Conservation (phyloP, 805 yeast species). For the Saccharomycopsis babjevae region DNA sequence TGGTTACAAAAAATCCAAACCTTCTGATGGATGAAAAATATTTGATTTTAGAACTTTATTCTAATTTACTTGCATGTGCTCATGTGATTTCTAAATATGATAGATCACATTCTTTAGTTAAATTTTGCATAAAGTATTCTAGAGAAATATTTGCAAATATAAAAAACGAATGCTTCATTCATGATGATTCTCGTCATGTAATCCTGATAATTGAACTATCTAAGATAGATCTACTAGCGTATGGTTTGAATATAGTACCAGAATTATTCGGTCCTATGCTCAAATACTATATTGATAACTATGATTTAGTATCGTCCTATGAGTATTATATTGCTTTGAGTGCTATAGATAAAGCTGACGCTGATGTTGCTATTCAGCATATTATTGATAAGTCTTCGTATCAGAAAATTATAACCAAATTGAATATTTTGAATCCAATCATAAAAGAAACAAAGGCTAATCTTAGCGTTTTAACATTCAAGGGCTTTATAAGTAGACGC, state of each 20-base stretch:
- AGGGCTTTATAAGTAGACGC: neutral
- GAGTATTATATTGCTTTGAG: constrained; percentile 2
- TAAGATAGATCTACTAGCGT: constrained; percentile 8
- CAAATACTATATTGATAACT: neutral
- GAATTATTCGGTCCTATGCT: neutral
- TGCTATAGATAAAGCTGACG: constrained; percentile 2
- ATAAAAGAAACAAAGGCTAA: constrained; percentile 10
- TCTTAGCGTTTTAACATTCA: neutral
- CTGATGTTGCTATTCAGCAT: neutral
- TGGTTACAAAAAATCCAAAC: neutral
- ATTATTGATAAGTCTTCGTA: neutral
- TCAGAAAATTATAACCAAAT: neutral
- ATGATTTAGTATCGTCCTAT: neutral
- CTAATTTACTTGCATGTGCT: constrained; percentile 1
- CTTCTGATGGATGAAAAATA: constrained; percentile 6
- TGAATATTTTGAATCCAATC: neutral
- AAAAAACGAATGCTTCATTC: neutral
- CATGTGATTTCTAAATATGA: neutral
- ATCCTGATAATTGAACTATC: constrained; percentile 6
- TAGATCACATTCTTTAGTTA: constrained; percentile 3
- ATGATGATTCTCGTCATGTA: neutral
- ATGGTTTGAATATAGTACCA: constrained; percentile 3
- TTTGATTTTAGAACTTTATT: constrained; percentile 2
- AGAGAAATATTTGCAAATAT: constrained; percentile 2
- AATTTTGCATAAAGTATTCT: constrained; percentile 6